Evolutionary conservation across 192 early-diverging fungal genomes (phyloP).

Genomic region (Cladochytrium replicatum): DNA sequence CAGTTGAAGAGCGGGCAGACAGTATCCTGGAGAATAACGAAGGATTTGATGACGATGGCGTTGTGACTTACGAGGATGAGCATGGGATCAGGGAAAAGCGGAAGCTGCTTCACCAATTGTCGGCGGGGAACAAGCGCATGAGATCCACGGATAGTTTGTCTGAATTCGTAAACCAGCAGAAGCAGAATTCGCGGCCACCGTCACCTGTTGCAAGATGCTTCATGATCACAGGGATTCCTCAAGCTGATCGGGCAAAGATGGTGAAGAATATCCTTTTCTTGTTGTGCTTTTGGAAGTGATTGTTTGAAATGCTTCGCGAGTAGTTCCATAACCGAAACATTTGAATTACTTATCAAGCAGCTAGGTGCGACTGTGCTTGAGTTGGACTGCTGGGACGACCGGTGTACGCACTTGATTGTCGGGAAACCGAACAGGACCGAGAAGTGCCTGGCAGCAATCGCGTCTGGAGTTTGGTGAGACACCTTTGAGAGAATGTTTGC

Average conservation of each 20-base stretch:
- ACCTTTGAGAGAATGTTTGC: background rate
- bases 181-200: too few species aligned
- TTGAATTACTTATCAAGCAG: slow-evolving; percentile 5
- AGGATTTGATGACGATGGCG: too few species aligned
- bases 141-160: too few species aligned
- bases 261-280: background rate
- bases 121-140: too few species aligned
- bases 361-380: slow-evolving; percentile 29
- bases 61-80: too few species aligned
- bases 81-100: too few species aligned
- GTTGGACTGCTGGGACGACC: slow-evolving; percentile 16
- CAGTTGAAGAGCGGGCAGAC: too few species aligned
- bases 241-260: background rate
- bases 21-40: too few species aligned
- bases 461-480: slow-evolving; percentile 27
- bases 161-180: too few species aligned
- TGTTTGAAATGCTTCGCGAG: background rate
- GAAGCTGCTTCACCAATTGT: too few species aligned
- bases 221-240: slow-evolving; percentile 17
- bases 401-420: slow-evolving; percentile 33
- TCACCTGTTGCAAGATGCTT: too few species aligned
- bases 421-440: slow-evolving; percentile 24
- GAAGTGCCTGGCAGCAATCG: slow-evolving; percentile 27
- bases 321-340: background rate
- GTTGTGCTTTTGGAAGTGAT: background rate